Percentiles rank a stretch among this genome's conserved stretches.
Conservation (phyloP, 805 yeast species). For the Metschnikowia henanensis region DNA sequence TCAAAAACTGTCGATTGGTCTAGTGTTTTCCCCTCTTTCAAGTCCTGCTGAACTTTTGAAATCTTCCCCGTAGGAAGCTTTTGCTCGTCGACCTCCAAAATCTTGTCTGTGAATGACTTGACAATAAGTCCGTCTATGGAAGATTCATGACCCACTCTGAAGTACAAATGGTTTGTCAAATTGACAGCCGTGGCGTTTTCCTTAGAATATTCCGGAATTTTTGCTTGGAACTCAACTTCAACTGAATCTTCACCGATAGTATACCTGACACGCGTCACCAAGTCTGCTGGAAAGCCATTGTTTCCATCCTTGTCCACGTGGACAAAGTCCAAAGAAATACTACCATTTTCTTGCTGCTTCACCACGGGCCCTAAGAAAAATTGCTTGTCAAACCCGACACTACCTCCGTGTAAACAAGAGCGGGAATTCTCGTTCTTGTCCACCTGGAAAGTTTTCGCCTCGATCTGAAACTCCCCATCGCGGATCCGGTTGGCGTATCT, state of each 20-base stretch:
- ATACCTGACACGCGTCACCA: conserved; percentile 48
- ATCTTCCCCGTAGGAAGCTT: conserved; percentile 48
- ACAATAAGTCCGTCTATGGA: conserved; percentile 34
- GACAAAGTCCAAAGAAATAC: conserved; percentile 35
- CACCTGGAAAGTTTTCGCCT: conserved; percentile 41
- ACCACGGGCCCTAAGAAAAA: conserved; percentile 55
- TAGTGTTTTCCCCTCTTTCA: conserved; percentile 17
- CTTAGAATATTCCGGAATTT: conserved; percentile 24
- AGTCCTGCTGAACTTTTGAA: conserved; percentile 19
- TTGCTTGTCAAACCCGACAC: conserved; percentile 49
- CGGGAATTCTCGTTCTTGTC: conserved; percentile 40
- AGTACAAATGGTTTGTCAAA: conserved; percentile 64
- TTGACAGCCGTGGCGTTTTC: conserved; percentile 51
- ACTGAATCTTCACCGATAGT: conserved; percentile 40
- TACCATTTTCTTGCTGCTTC: conserved; percentile 27
- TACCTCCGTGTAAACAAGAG: conserved; percentile 54
- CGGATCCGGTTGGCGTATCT: conserved; percentile 61
- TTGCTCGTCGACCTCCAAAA: conserved; percentile 41
- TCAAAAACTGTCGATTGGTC: conserved; percentile 25
- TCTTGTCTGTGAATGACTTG: conserved; percentile 37
- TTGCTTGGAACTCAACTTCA: conserved; percentile 49
- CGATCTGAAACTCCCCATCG: conserved; percentile 42
- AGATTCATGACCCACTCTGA: conserved; percentile 41
- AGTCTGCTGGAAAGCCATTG: conserved; percentile 62
- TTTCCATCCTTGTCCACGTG: conserved; percentile 46